These are phyloP conservation scores for Lotus japonicus DNA, from an alignment of 306 rosid species.

Conservation along the genomic window DNA sequence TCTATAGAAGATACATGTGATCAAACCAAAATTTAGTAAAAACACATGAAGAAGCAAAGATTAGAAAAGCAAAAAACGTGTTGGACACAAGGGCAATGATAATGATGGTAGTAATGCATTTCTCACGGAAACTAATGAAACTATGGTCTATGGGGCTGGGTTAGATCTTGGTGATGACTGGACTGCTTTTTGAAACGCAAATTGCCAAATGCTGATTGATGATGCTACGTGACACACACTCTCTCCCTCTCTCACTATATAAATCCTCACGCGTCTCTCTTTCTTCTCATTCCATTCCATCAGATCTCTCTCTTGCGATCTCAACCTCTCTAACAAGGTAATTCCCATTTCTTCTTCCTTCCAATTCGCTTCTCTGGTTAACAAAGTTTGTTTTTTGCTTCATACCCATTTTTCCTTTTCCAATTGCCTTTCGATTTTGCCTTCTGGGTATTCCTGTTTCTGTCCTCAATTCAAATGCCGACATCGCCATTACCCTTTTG, in stretches of 20 bases:
- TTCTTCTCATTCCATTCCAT: conserved; percentile 19
- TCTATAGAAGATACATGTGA: too few relatives aligned
- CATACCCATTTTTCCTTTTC: neutral
- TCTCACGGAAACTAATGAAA: conserved; percentile 28
- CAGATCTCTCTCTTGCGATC: conserved; percentile 29
- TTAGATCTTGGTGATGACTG: conserved; percentile 2
- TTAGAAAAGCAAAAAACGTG: conserved; percentile 8
- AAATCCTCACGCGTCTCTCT: conserved; percentile 13
- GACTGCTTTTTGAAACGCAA: neutral
- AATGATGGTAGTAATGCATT: neutral
- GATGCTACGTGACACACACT: neutral
- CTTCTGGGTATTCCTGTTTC: neutral
- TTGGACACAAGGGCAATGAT: neutral
- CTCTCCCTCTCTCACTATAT: conserved; percentile 9
- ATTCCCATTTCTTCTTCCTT: neutral
- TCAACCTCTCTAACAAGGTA: conserved; percentile 25
- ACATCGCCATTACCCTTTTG: neutral
- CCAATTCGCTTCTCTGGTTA: neutral
- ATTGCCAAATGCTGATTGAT: neutral
- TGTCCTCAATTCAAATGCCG: neutral
- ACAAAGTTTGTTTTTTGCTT: neutral
- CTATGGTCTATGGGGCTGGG: neutral
- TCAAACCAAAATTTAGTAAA: too few relatives aligned
- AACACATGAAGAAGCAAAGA: too few relatives aligned
- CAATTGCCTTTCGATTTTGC: neutral